Percentiles rank a stretch among this genome's conserved stretches.
These are phyloP conservation scores for Citeromyces matritensis DNA, from an alignment of 805 yeast species.

Conservation along the genomic window DNA sequence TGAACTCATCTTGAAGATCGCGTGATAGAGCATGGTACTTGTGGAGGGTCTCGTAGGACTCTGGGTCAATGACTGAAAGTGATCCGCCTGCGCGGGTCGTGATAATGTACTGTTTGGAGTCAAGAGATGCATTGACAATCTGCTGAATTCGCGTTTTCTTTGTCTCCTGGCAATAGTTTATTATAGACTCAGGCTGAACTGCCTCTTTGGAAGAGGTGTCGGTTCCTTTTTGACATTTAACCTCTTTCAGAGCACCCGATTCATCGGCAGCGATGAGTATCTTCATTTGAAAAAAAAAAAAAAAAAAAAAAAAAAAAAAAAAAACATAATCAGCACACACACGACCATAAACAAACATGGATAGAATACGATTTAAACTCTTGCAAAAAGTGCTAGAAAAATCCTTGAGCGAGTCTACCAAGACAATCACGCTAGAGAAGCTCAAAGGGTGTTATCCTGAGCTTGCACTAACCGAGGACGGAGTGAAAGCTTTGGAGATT, in stretches of 20 bases:
- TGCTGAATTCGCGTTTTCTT: slow-evolving; percentile 20
- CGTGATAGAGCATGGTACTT: slow-evolving; percentile 5
- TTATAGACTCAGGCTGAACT: slow-evolving; percentile 42
- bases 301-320: slow-evolving; percentile 1
- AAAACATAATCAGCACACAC: background rate
- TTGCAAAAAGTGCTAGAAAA: slow-evolving; percentile 17
- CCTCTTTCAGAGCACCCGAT: slow-evolving; percentile 49
- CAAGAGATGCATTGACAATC: slow-evolving; percentile 10
- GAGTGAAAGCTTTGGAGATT: slow-evolving; percentile 21
- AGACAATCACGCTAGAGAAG: slow-evolving; percentile 25
- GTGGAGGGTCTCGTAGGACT: slow-evolving; percentile 7
- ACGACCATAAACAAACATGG: background rate
- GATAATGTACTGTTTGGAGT: slow-evolving; percentile 18
- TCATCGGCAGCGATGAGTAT: slow-evolving; percentile 52
- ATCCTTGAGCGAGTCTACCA: slow-evolving; percentile 24
- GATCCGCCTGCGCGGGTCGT: slow-evolving; percentile 27
- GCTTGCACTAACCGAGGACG: slow-evolving; percentile 19
- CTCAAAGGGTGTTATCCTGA: slow-evolving; percentile 29
- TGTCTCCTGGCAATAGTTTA: slow-evolving; percentile 12
- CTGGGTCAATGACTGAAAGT: slow-evolving; percentile 21
- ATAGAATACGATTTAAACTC: slow-evolving; percentile 13
- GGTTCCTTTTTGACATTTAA: slow-evolving; percentile 50
- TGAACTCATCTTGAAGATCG: slow-evolving; percentile 17
- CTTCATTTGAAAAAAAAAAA: slow-evolving; percentile 25
- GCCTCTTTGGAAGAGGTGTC: slow-evolving; percentile 67